phyloP scores from a whole-genome alignment of 352 stramenopile species.

The Phytophthora podocarpi region DNA sequence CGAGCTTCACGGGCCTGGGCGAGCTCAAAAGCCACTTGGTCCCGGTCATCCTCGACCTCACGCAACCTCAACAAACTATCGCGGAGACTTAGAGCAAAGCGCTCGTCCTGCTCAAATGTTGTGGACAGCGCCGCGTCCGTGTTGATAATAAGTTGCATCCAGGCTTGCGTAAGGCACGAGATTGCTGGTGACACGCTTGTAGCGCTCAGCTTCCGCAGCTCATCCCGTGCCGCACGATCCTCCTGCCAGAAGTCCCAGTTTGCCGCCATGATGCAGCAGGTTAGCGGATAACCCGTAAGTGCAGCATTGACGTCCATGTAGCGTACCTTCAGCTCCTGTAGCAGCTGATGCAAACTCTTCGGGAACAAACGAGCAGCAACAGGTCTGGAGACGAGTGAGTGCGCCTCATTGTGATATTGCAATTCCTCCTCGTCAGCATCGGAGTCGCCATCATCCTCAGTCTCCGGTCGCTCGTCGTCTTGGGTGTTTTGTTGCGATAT shows the following conservation, averaged over 20 bases:
- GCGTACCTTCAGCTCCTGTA: conserved; percentile 32
- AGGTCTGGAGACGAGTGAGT: conserved; percentile 12
- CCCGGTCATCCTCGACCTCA: conserved; percentile 65
- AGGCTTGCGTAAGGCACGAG: conserved; percentile 38
- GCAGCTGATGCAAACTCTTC: conserved; percentile 37
- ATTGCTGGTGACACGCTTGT: conserved; percentile 46
- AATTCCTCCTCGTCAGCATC: conserved; percentile 8
- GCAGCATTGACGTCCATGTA: not conserved
- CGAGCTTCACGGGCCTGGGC: conserved; percentile 40
- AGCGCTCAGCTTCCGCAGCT: conserved; percentile 43
- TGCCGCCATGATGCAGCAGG: not conserved
- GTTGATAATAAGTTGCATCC: conserved; percentile 49
- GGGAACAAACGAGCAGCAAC: conserved; percentile 29
- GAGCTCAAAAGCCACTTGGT: conserved; percentile 70
- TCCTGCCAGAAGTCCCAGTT: conserved; percentile 21
- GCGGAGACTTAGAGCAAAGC: conserved; percentile 29
- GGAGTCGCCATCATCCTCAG: conserved; percentile 14
- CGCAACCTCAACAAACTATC: conserved; percentile 62
- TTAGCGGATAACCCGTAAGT: not conserved
- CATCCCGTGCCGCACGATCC: conserved; percentile 45
- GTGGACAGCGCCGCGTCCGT: conserved; percentile 46
- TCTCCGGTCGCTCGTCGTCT: conserved; percentile 26
- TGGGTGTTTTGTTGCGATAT: conserved; percentile 14
- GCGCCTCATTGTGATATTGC: conserved; percentile 12
- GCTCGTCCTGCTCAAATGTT: conserved; percentile 65